phyloP scores from a whole-genome alignment of 139 green algal genomes.

The Prasinococcaceae sp. region DNA sequence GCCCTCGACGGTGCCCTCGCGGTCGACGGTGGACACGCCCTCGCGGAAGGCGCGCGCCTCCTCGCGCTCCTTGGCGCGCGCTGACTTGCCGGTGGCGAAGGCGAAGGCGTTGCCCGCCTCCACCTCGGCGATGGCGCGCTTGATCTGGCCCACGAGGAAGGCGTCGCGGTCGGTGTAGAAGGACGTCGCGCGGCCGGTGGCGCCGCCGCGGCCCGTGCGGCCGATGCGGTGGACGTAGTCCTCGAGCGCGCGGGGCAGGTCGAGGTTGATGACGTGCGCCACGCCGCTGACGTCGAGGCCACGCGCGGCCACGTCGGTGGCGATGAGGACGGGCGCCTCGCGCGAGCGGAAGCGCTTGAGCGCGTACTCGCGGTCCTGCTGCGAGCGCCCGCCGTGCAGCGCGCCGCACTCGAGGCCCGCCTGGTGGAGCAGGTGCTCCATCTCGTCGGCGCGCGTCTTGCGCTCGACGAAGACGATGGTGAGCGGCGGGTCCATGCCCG shows the following conservation, averaged over 20 bases:
- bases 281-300: slow-evolving; percentile 40
- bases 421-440: slow-evolving; percentile 44
- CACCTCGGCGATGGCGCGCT: slow-evolving; percentile 46
- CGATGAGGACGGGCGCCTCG: slow-evolving; percentile 31
- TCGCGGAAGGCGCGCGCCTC: slow-evolving; percentile 34
- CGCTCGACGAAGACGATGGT: slow-evolving; percentile 80
- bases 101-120: slow-evolving; percentile 61
- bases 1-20: not conserved
- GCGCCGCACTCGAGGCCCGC: slow-evolving; percentile 47
- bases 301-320: slow-evolving; percentile 42
- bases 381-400: slow-evolving; percentile 58
- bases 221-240: slow-evolving; percentile 82
- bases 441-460: slow-evolving; percentile 58
- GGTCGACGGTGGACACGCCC: not conserved
- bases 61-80: slow-evolving; percentile 45
- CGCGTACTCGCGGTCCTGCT: slow-evolving; percentile 53
- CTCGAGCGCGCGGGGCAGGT: slow-evolving; percentile 53
- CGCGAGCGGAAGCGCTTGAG: slow-evolving; percentile 52
- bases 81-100: slow-evolving; percentile 65
- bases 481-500: slow-evolving; percentile 41
- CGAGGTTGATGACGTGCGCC: slow-evolving; percentile 69
- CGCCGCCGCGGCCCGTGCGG: slow-evolving; percentile 56
- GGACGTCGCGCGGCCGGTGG: slow-evolving; percentile 51
- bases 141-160: slow-evolving; percentile 52
- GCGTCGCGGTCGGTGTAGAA: slow-evolving; percentile 56